Evolutionary conservation across 2,329 filamentous ascomycete genomes (phyloP).

Genomic region (Monosporascus cannonballus): DNA sequence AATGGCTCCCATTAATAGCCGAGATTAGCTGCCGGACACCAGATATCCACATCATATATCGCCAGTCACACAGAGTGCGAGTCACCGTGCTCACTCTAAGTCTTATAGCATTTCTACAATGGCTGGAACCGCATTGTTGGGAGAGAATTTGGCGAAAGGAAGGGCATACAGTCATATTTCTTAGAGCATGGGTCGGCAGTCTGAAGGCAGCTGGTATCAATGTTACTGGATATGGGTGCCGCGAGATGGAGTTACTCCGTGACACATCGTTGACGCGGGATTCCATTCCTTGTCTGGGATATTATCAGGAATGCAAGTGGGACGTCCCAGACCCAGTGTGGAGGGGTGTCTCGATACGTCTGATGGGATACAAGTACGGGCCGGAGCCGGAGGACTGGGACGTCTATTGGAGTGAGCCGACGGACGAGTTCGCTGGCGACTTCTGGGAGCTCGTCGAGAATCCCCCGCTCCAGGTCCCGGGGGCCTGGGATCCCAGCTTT

Average conservation of each 20-base stretch:
- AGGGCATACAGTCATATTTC: not conserved
- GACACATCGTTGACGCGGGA: not conserved
- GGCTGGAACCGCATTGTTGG: not conserved
- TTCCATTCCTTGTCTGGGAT: not conserved
- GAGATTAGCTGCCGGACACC: not conserved
- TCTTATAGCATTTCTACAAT: not conserved
- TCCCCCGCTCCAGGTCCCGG: constrained; percentile 8
- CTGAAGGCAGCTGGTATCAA: constrained; percentile 3
- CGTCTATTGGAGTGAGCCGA: constrained; percentile 10
- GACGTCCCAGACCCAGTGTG: not conserved
- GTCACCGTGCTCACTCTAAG: no score
- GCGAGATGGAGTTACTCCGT: constrained; percentile 2
- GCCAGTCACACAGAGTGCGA: rapidly evolving
- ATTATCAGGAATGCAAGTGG: not conserved
- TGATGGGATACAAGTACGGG: constrained; percentile 8
- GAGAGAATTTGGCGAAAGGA: not conserved
- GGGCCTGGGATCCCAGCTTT: constrained; percentile 7
- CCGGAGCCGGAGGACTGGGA: constrained; percentile 11
- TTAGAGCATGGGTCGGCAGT: constrained; percentile 3
- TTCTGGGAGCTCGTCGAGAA: constrained; percentile 16
- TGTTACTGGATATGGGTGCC: constrained; percentile 2
- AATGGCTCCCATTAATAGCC: not conserved
- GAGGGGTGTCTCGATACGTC: not conserved
- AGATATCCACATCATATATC: not conserved
- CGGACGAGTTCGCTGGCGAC: constrained; percentile 10